These are phyloP conservation scores for Globisporangium carolinianum DNA, from an alignment of 352 stramenopile genomes.

Conservation along the genomic window DNA sequence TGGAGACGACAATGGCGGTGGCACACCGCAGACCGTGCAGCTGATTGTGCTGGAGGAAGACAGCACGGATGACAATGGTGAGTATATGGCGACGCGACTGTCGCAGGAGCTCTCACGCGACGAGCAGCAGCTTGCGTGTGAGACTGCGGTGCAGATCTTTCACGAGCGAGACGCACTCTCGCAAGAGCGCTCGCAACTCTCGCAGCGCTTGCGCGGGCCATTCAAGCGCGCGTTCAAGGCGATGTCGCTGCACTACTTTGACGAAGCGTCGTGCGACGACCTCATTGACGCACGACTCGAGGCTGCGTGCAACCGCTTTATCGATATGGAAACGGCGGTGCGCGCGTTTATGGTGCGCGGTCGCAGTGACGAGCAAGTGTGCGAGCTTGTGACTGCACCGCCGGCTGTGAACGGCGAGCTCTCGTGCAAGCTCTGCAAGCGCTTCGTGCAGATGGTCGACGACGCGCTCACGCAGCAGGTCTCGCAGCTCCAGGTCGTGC, in stretches of 20 bases:
- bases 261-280: conserved; percentile 45
- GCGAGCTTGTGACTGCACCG: conserved; percentile 17
- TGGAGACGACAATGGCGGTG: not conserved
- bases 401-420: conserved; percentile 25
- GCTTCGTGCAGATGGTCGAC: conserved; percentile 70
- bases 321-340: conserved; percentile 36
- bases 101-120: conserved; percentile 12
- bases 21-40: conserved; percentile 10
- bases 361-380: conserved; percentile 43
- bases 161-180: conserved; percentile 36
- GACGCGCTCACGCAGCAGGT: conserved; percentile 49
- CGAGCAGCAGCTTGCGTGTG: conserved; percentile 34
- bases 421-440: conserved; percentile 68
- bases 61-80: conserved; percentile 11
- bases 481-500: conserved; percentile 55
- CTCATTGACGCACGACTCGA: conserved; percentile 21
- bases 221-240: conserved; percentile 34
- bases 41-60: conserved; percentile 26
- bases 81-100: not conserved
- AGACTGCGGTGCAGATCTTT: conserved; percentile 34
- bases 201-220: conserved; percentile 26
- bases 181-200: conserved; percentile 20
- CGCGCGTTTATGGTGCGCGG: conserved; percentile 30
- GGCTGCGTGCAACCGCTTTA: conserved; percentile 36
- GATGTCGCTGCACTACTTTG: conserved; percentile 33